Evolutionary conservation across 306 rosid species (phyloP).

Genomic region (Glycine latifolia): DNA sequence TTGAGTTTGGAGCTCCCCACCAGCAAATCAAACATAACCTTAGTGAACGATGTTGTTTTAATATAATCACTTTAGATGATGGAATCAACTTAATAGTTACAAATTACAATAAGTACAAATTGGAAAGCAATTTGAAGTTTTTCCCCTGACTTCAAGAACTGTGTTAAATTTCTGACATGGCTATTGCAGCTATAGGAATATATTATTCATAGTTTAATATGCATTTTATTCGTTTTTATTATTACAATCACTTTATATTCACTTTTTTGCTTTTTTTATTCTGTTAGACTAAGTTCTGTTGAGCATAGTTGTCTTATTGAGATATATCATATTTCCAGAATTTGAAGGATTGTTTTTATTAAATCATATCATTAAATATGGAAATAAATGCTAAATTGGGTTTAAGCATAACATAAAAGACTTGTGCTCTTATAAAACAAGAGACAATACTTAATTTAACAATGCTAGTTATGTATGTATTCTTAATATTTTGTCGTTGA

Average conservation of each 20-base stretch:
- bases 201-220: not conserved
- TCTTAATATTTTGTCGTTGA: not conserved
- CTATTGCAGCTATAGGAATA: constrained; percentile 1
- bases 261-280: not conserved
- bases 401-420: not conserved
- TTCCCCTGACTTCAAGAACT: not conserved
- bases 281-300: not conserved
- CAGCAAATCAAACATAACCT: too few species aligned
- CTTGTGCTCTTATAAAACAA: not conserved
- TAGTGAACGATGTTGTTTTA: constrained; percentile 22
- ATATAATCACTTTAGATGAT: not conserved
- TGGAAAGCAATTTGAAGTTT: constrained; percentile 2
- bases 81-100: not conserved
- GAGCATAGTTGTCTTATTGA: not conserved
- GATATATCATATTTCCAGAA: not conserved
- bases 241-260: not conserved
- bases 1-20: too few species aligned
- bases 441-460: constrained; percentile 2
- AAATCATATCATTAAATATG: not conserved
- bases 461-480: not conserved
- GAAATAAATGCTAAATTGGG: not conserved
- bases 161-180: constrained; percentile 13
- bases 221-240: constrained; percentile 12
- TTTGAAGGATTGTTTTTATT: not conserved
- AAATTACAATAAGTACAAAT: not conserved